These are phyloP conservation scores for Quercus tomentella DNA, from an alignment of 331 rosid genomes.

Conservation along the genomic window DNA sequence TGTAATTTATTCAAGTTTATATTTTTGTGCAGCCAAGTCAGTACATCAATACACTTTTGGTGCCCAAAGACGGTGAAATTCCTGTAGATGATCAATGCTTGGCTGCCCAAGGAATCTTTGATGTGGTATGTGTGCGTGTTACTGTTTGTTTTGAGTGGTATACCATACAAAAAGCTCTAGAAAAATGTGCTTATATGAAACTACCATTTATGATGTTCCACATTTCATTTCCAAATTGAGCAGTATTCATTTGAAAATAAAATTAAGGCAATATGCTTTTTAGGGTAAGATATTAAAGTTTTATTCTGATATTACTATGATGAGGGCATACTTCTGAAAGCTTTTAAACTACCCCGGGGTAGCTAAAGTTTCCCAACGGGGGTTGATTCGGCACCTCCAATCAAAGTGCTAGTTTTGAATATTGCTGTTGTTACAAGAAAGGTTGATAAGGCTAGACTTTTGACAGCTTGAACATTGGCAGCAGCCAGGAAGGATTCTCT, in stretches of 20 bases:
- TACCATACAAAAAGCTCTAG: not conserved
- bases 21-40: slow-evolving; percentile 58
- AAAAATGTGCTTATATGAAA: not conserved
- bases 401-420: not conserved
- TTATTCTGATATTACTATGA: not conserved
- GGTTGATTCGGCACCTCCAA: not conserved
- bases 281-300: not conserved
- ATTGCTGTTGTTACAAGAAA: not conserved
- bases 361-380: not conserved
- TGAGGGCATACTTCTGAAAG: not conserved
- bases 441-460: not conserved
- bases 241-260: not conserved
- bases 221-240: not conserved
- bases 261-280: no score
- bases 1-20: slow-evolving; percentile 10
- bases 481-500: not conserved
- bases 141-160: not conserved
- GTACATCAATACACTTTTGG: slow-evolving; percentile 70
- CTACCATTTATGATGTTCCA: not conserved
- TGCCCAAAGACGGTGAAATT: slow-evolving; percentile 68
- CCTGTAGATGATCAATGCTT: slow-evolving; percentile 50
- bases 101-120: slow-evolving; percentile 71
- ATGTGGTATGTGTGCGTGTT: slow-evolving; percentile 63
- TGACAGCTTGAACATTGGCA: not conserved
- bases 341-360: slow-evolving; percentile 3